These are phyloP conservation scores for Scheffersomyces lignicola DNA, from an alignment of 1,139 yeast genomes.

Conservation along the genomic window DNA sequence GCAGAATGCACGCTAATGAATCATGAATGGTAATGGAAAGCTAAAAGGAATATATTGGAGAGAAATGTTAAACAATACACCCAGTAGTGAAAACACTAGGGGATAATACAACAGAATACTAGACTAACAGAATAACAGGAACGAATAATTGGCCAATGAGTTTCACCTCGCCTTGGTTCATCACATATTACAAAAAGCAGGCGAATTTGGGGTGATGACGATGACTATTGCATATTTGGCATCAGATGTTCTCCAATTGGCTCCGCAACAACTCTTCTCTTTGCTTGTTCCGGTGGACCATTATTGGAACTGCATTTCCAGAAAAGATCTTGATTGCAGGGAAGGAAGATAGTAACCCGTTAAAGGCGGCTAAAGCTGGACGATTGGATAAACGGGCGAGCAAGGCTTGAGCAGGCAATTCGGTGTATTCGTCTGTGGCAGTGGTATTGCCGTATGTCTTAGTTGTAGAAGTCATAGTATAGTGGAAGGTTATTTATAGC, in stretches of 20 bases:
- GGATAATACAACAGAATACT: too few relatives aligned
- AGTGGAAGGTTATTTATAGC: neutral
- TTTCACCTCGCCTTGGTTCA: too few relatives aligned
- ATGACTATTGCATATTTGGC: too few relatives aligned
- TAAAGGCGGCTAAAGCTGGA: slow-evolving; percentile 61
- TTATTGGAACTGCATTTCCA: slow-evolving; percentile 57
- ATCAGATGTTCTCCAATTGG: slow-evolving; percentile 2
- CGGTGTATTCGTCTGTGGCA: slow-evolving; percentile 14
- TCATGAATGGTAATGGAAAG: too few relatives aligned
- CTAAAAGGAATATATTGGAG: too few relatives aligned
- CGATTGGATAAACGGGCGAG: slow-evolving; percentile 47
- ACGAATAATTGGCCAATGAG: too few relatives aligned
- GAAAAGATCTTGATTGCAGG: slow-evolving; percentile 59
- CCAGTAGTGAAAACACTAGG: too few relatives aligned
- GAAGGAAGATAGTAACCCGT: slow-evolving; percentile 59
- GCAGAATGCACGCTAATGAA: neutral
- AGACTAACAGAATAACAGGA: too few relatives aligned
- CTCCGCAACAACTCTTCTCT: slow-evolving; percentile 1
- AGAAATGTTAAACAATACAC: too few relatives aligned
- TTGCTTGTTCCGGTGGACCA: slow-evolving; percentile 32
- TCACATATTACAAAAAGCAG: too few relatives aligned
- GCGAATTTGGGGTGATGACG: too few relatives aligned
- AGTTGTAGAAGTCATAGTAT: neutral
- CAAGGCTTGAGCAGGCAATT: slow-evolving; percentile 45
- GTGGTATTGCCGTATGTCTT: slow-evolving; percentile 1